Evolutionary conservation across 1,284 basidiomycete genomes (phyloP).

Genomic region (Coniferiporia weirii): DNA sequence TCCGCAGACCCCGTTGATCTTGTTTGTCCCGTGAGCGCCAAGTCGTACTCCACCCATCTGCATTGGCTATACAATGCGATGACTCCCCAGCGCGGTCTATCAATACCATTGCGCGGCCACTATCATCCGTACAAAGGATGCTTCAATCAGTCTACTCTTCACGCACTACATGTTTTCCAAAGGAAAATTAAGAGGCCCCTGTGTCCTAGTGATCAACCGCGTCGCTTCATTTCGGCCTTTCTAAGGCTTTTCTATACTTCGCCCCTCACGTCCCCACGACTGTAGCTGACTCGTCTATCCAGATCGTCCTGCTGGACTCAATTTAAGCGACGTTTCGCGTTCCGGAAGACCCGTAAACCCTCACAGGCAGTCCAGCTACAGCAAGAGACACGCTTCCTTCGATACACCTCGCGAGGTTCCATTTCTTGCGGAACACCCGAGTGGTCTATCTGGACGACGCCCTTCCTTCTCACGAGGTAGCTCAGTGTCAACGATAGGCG

Average conservation of each 20-base stretch:
- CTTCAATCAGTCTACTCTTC: not conserved
- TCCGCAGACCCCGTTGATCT: not conserved
- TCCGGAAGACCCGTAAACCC: constrained; percentile 12
- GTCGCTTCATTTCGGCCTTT: constrained; percentile 8
- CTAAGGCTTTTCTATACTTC: not conserved
- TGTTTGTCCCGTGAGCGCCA: not conserved
- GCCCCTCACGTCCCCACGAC: not conserved
- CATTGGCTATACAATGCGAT: not conserved
- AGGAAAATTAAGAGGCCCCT: not conserved
- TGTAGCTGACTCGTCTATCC: not conserved
- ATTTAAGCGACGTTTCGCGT: not conserved
- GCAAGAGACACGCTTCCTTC: constrained; percentile 27
- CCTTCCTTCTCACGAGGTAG: constrained; percentile 9
- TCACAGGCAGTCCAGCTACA: constrained; percentile 21
- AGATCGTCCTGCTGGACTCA: not conserved
- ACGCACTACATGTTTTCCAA: not conserved
- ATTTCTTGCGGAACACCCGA: constrained; percentile 18
- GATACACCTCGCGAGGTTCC: constrained; percentile 26
- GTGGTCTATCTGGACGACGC: not conserved
- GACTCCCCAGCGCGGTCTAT: not conserved
- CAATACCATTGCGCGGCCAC: not conserved
- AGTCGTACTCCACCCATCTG: not conserved
- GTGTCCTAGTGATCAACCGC: constrained; percentile 3
- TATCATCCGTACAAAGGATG: not conserved
- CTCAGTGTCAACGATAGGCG: constrained; percentile 20